A percentile compares a stretch with the other conserved stretches of the same genome.
phyloP scores from a whole-genome alignment of 208 protist genomes.

The Naegleria gruberi region DNA sequence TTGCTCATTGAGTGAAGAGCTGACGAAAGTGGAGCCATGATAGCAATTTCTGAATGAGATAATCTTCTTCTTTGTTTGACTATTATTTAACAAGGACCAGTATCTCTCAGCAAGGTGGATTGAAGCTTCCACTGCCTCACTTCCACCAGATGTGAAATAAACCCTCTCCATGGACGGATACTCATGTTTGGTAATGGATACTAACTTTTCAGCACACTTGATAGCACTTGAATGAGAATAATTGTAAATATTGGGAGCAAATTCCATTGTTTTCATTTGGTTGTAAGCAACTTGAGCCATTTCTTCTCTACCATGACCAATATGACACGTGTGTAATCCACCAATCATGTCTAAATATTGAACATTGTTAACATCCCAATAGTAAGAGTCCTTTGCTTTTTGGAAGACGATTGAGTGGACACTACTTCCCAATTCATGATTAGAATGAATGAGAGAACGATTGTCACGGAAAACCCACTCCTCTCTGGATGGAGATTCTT shows the following conservation, averaged over 20 bases:
- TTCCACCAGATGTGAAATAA: constrained; percentile 80
- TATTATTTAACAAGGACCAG: neutral
- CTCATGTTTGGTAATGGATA: neutral
- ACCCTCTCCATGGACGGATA: constrained; percentile 41
- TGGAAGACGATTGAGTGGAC: neutral
- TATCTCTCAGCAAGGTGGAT: constrained; percentile 62
- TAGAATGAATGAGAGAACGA: neutral
- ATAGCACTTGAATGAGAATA: neutral
- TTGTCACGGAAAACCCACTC: neutral
- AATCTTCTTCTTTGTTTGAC: neutral
- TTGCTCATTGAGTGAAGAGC: neutral
- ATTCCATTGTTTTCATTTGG: neutral
- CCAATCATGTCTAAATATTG: neutral
- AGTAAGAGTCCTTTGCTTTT: neutral
- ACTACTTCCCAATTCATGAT: neutral
- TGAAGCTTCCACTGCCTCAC: constrained; percentile 71
- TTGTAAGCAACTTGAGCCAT: neutral
- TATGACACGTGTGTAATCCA: neutral
- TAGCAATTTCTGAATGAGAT: neutral
- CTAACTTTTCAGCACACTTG: neutral
- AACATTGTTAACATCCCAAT: neutral
- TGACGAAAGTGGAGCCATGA: neutral
- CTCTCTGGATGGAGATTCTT: neutral
- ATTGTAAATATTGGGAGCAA: neutral
- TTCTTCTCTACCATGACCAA: neutral